Conservation (phyloP, 345 rosid species). For the Gossypium australe region DNA sequence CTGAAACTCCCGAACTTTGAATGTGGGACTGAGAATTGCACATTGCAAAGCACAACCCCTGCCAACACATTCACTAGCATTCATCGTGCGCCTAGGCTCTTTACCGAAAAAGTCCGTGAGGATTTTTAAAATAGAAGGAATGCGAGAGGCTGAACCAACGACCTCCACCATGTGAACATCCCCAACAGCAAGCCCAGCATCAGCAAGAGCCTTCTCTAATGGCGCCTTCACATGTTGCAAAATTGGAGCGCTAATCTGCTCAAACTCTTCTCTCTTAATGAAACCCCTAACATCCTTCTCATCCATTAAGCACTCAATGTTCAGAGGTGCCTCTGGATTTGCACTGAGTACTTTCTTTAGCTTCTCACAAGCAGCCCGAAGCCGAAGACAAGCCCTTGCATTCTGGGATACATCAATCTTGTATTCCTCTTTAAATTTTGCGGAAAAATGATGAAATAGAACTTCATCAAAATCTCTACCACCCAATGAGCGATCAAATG, state of each 20-base stretch:
- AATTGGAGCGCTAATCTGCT: conserved; percentile 67
- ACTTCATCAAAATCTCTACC: conserved; percentile 95
- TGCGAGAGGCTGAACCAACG: conserved; percentile 83
- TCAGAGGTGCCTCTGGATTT: conserved; percentile 80
- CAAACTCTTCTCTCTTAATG: conserved; percentile 91
- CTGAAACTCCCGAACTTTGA: conserved; percentile 96
- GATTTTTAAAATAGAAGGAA: conserved; percentile 80
- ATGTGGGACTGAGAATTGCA: conserved; percentile 96
- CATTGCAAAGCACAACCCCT: conserved; percentile 88
- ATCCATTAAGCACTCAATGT: conserved; percentile 92
- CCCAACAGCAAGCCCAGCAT: conserved; percentile 70
- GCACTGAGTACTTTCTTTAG: conserved; percentile 94
- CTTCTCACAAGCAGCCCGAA: conserved; percentile 84
- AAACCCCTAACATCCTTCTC: conserved; percentile 88
- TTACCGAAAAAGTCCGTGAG: conserved; percentile 87
- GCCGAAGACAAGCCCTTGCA: conserved; percentile 84
- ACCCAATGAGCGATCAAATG: conserved; percentile 73
- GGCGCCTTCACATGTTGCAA: conserved; percentile 88
- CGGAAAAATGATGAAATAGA: conserved; percentile 68
- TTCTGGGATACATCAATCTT: conserved; percentile 85
- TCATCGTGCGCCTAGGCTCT: conserved; percentile 95
- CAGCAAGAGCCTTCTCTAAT: conserved; percentile 79
- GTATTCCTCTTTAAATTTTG: conserved; percentile 75
- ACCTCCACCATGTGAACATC: conserved; percentile 85
- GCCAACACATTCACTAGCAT: conserved; percentile 95